Evolutionary conservation across 441 rosid species (phyloP).

Genomic region (Syzygium malaccense): DNA sequence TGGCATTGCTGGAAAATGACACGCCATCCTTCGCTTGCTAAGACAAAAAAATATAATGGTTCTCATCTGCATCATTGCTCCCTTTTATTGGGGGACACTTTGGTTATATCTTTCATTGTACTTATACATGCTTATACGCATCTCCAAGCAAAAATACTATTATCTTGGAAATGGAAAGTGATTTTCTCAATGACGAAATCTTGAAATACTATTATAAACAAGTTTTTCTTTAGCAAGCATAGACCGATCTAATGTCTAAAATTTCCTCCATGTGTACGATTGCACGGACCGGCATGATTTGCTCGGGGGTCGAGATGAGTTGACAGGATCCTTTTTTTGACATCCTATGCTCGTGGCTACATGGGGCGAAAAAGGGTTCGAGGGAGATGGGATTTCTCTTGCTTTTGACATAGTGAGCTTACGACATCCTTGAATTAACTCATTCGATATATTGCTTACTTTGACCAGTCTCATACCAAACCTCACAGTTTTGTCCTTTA

Average conservation of each 20-base stretch:
- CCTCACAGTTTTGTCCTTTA: no score
- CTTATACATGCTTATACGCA: neutral
- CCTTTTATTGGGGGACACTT: neutral
- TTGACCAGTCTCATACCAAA: no score
- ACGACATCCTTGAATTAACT: no score
- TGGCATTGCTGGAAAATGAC: neutral
- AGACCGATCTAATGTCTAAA: neutral
- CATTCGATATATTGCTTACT: no score
- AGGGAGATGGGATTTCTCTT: neutral
- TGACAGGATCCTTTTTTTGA: neutral
- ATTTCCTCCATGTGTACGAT: accelerated
- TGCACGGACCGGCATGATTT: neutral
- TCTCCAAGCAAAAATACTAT: neutral
- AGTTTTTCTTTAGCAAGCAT: neutral
- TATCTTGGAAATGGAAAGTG: neutral
- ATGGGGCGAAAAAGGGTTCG: no score
- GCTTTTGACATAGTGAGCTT: no score
- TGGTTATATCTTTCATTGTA: neutral
- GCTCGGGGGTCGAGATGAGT: neutral
- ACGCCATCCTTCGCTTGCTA: neutral
- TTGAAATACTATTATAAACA: neutral
- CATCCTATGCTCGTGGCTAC: neutral
- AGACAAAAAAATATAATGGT: neutral
- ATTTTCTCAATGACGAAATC: neutral
- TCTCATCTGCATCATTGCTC: neutral